phyloP scores from a whole-genome alignment of 148 eudicot species.

The Rhododendron williamsianum region DNA sequence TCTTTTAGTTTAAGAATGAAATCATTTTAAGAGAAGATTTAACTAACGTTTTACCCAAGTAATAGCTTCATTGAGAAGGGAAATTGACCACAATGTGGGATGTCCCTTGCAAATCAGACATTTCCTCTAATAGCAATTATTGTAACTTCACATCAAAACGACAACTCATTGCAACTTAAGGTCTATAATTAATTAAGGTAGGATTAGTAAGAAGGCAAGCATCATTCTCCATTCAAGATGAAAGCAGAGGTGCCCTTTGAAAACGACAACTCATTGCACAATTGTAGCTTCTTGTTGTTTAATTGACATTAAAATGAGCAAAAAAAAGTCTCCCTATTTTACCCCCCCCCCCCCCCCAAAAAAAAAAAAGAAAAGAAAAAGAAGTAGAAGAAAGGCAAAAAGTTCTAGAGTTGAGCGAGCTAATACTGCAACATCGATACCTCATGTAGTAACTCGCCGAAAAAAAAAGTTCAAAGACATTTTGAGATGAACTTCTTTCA shows the following conservation, averaged over 20 bases:
- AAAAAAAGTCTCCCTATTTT: too few relatives aligned
- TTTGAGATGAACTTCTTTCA: neutral
- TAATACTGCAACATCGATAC: too few relatives aligned
- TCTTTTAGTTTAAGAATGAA: too few relatives aligned
- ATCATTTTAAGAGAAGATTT: neutral
- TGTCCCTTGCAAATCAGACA: neutral
- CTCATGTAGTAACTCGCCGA: too few relatives aligned
- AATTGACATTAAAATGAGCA: too few relatives aligned
- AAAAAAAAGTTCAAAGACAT: neutral
- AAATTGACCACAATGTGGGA: constrained; percentile 12
- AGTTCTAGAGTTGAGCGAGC: too few relatives aligned
- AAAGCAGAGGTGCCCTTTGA: neutral
- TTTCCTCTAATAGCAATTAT: neutral
- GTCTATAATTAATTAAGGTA: neutral
- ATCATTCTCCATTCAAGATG: neutral
- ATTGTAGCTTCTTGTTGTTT: too few relatives aligned
- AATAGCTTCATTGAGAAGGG: neutral
- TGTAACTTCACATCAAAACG: neutral
- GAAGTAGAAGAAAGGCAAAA: too few relatives aligned
- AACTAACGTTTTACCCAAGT: neutral
- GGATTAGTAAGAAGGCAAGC: neutral
- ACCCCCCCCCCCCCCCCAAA: too few relatives aligned
- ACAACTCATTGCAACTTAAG: neutral
- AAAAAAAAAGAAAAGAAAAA: too few relatives aligned
- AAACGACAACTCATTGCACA: too few relatives aligned